Evolutionary conservation across 306 rosid species (phyloP).

Genomic region (Erythrophleum fordii): DNA sequence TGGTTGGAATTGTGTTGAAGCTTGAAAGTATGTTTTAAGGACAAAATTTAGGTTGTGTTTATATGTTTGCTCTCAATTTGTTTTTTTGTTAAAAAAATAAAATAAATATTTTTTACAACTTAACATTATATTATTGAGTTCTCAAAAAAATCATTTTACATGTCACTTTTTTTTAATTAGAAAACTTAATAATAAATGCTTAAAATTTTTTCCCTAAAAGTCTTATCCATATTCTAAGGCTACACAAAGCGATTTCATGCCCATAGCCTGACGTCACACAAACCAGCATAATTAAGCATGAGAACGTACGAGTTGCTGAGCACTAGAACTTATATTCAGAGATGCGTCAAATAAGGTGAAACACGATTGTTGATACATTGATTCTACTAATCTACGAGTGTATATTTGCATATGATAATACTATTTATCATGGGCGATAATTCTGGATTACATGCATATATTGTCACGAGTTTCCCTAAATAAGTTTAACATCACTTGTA

Average conservation of each 20-base stretch:
- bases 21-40: slow-evolving; percentile 2
- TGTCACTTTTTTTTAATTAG: background rate
- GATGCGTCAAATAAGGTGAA: too few relatives aligned
- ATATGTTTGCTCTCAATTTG: background rate
- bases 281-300: too few relatives aligned
- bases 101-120: background rate
- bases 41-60: background rate
- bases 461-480: background rate
- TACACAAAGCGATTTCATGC: too few relatives aligned
- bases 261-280: too few relatives aligned
- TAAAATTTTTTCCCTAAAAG: background rate
- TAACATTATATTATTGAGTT: background rate
- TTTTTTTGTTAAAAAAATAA: background rate
- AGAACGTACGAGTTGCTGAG: too few relatives aligned
- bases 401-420: too few relatives aligned
- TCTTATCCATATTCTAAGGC: too few relatives aligned
- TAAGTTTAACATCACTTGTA: background rate
- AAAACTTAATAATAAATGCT: background rate
- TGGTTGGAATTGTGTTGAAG: background rate
- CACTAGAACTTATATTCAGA: too few relatives aligned
- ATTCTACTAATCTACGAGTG: too few relatives aligned
- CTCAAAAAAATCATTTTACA: background rate
- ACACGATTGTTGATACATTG: too few relatives aligned
- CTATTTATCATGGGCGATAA: too few relatives aligned
- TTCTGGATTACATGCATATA: too few relatives aligned